Percentiles rank a stretch among this genome's conserved stretches.
Evolutionary conservation across 2,329 filamentous ascomycete species (phyloP).

Genomic region (Aureobasidium lini): DNA sequence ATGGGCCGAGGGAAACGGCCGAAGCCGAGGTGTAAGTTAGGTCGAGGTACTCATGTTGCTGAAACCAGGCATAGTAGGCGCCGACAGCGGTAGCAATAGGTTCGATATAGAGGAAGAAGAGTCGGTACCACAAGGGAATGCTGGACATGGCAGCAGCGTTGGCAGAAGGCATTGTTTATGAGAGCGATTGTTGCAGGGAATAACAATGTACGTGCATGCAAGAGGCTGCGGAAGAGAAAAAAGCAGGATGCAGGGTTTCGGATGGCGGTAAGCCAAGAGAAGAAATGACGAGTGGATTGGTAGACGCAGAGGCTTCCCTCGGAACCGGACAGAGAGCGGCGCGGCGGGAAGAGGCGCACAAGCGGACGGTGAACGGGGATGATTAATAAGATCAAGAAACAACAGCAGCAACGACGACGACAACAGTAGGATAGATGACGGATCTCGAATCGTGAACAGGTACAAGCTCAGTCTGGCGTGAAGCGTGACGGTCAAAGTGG

Average conservation of each 20-base stretch:
- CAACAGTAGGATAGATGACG: background rate
- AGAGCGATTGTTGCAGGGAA: conserved; percentile 11
- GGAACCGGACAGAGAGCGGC: background rate
- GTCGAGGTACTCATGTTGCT: conserved; percentile 51
- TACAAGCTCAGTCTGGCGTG: background rate
- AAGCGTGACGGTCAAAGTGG: background rate
- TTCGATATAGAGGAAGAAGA: conserved; percentile 72
- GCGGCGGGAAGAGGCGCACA: conserved; percentile 5
- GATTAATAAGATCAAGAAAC: background rate
- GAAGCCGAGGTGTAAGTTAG: conserved; percentile 53
- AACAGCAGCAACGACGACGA: background rate
- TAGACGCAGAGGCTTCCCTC: conserved; percentile 2
- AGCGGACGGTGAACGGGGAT: conserved; percentile 1
- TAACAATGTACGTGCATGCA: conserved; percentile 9
- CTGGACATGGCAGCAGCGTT: conserved; percentile 25
- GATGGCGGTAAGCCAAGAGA: conserved; percentile 13
- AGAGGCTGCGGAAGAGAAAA: conserved; percentile 1
- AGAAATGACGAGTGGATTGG: conserved; percentile 10
- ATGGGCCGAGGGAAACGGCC: conserved; percentile 38
- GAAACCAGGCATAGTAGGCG: conserved; percentile 46
- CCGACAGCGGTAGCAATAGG: conserved; percentile 48
- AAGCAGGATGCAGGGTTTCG: conserved; percentile 15
- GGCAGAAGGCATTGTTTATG: conserved; percentile 16
- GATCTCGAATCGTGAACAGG: background rate
- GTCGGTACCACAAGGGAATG: conserved; percentile 55